phyloP scores from a whole-genome alignment of 1,284 basidiomycete genomes.

The Pseudozyma hubeiensis region DNA sequence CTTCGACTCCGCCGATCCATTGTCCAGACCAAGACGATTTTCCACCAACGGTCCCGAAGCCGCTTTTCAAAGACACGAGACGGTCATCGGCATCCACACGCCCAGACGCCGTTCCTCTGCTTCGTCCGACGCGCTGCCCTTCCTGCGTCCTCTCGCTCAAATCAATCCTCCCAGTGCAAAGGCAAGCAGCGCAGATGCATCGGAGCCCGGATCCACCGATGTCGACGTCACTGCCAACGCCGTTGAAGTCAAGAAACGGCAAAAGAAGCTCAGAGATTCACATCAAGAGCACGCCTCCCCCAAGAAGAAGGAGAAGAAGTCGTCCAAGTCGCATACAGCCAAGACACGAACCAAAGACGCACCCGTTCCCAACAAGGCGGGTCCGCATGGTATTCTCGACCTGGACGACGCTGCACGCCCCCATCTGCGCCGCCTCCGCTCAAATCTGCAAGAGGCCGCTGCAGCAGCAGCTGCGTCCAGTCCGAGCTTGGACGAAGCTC shows the following conservation, averaged over 20 bases:
- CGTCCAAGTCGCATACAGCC: slow-evolving; percentile 12
- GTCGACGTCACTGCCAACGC: background rate
- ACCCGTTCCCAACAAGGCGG: slow-evolving; percentile 16
- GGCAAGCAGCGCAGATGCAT: slow-evolving; percentile 16
- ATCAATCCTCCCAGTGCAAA: slow-evolving; percentile 41
- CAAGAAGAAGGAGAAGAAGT: slow-evolving; percentile 27
- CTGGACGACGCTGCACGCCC: slow-evolving; percentile 42
- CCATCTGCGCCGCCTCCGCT: slow-evolving; percentile 31
- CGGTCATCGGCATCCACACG: slow-evolving; percentile 63
- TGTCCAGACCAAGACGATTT: slow-evolving; percentile 42
- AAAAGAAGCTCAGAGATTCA: slow-evolving; percentile 20
- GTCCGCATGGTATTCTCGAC: slow-evolving; percentile 33
- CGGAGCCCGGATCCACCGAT: slow-evolving; percentile 2
- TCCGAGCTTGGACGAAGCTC: slow-evolving; percentile 8
- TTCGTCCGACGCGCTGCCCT: slow-evolving; percentile 24
- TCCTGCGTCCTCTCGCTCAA: slow-evolving; percentile 49
- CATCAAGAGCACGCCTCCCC: slow-evolving; percentile 4
- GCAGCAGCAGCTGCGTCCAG: slow-evolving; percentile 46
- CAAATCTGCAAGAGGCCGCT: slow-evolving; percentile 51
- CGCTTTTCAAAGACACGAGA: slow-evolving; percentile 58
- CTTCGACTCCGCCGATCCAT: slow-evolving; percentile 14
- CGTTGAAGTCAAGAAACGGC: slow-evolving; percentile 3
- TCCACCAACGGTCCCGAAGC: slow-evolving; percentile 58
- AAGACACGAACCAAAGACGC: slow-evolving; percentile 21
- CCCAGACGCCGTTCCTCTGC: slow-evolving; percentile 49